Percentiles rank a stretch among this genome's conserved stretches.
These are phyloP conservation scores for Sporodiniella umbellata DNA, from an alignment of 371 early-diverging fungal genomes.

Conservation along the genomic window DNA sequence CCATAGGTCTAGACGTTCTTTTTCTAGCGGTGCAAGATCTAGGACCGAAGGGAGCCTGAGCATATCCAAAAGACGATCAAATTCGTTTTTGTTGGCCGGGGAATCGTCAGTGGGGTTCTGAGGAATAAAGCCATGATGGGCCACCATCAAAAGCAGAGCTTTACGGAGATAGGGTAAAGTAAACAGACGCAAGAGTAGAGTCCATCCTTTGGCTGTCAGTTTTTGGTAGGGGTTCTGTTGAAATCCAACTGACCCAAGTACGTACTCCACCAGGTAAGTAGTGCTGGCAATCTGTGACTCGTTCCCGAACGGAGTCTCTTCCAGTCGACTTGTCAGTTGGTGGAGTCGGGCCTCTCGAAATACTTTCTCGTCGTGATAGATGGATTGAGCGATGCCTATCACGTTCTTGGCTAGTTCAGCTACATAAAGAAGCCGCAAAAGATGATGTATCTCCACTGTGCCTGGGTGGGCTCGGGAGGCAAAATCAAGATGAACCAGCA, in stretches of 20 bases:
- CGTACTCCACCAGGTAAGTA: conserved; percentile 6
- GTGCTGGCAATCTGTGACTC: not conserved
- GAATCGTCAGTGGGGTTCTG: conserved; percentile 21
- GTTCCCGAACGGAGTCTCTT: not conserved
- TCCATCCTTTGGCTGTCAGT: conserved; percentile 16
- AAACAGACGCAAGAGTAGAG: conserved; percentile 29
- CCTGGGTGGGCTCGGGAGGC: conserved; percentile 29
- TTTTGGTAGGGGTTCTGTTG: conserved; percentile 1
- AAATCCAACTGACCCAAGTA: conserved; percentile 6
- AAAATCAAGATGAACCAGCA: conserved; percentile 55
- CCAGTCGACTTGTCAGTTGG: conserved; percentile 6
- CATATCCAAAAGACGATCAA: conserved; percentile 30
- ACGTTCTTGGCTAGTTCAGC: conserved; percentile 64
- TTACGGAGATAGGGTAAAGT: conserved; percentile 42
- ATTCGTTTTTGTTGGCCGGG: conserved; percentile 18
- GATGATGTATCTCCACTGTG: conserved; percentile 56
- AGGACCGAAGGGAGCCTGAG: conserved; percentile 33
- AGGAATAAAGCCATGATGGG: conserved; percentile 38
- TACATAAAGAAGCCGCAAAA: conserved; percentile 59
- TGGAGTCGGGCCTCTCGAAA: conserved; percentile 3
- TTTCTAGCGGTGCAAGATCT: conserved; percentile 19
- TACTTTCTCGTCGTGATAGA: conserved; percentile 11
- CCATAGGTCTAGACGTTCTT: conserved; percentile 28
- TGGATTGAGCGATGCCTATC: conserved; percentile 31
- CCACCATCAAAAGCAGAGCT: conserved; percentile 36